These are phyloP conservation scores for Erythrophleum fordii DNA, from an alignment of 306 rosid genomes.

Conservation along the genomic window DNA sequence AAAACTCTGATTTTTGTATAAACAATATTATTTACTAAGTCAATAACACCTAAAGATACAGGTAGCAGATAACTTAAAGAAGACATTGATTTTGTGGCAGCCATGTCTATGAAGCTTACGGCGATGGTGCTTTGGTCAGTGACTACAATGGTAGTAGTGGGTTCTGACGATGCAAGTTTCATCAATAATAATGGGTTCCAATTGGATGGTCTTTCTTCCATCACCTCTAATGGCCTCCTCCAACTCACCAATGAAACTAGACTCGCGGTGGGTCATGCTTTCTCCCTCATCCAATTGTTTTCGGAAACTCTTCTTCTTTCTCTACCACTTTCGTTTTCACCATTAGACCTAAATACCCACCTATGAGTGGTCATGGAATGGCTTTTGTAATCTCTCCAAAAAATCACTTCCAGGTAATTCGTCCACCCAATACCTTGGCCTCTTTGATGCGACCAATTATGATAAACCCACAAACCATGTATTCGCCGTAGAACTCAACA, in stretches of 20 bases:
- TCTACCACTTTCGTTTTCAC: conserved; percentile 66
- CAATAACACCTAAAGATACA: too few species aligned
- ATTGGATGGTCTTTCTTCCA: conserved; percentile 55
- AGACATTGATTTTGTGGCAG: background rate
- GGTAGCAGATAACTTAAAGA: too few species aligned
- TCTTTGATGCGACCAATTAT: conserved; percentile 45
- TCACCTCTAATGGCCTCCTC: conserved; percentile 55
- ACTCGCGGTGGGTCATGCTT: conserved; percentile 55
- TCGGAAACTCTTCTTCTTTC: conserved; percentile 62
- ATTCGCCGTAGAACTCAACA: too few species aligned
- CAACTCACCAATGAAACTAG: conserved; percentile 56
- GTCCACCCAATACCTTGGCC: conserved; percentile 55
- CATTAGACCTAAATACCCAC: conserved; percentile 36
- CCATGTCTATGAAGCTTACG: conserved; percentile 35
- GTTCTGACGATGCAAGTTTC: background rate
- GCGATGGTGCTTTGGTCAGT: conserved; percentile 14
- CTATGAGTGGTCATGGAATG: conserved; percentile 59
- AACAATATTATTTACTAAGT: too few species aligned
- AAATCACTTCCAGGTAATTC: conserved; percentile 48
- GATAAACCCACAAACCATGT: conserved; percentile 53
- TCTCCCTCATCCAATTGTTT: conserved; percentile 52
- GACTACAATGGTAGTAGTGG: conserved; percentile 29
- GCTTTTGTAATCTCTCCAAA: conserved; percentile 60
- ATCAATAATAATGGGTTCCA: background rate
- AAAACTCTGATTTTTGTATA: too few species aligned